These are phyloP conservation scores for Thelonectria discophora DNA, from an alignment of 2,329 filamentous ascomycete species.

Conservation along the genomic window DNA sequence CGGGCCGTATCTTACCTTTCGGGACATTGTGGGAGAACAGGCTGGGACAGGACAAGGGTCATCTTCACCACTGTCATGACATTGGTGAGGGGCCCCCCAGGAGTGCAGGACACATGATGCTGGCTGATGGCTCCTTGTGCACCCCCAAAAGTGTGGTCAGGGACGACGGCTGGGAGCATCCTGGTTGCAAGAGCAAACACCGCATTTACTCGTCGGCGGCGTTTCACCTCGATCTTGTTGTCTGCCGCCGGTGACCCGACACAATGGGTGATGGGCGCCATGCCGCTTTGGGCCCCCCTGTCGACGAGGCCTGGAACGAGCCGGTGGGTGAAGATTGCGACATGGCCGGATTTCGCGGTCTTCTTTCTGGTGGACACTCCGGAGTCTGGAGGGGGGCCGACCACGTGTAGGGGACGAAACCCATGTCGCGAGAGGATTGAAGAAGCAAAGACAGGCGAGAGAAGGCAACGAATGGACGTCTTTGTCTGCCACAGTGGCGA, in stretches of 20 bases:
- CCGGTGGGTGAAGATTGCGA: constrained; percentile 25
- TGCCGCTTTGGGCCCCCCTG: constrained; percentile 39
- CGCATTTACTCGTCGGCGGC: constrained; percentile 23
- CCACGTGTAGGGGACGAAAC: constrained; percentile 37
- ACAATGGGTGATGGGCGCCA: constrained; percentile 44
- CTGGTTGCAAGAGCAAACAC: constrained; percentile 12
- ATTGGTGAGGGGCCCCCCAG: constrained; percentile 8
- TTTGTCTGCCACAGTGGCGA: background rate
- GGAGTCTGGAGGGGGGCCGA: constrained; percentile 18
- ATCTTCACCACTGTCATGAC: constrained; percentile 13
- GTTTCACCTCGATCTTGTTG: constrained; percentile 34
- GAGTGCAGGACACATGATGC: background rate
- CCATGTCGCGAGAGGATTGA: background rate
- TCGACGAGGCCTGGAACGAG: constrained; percentile 20
- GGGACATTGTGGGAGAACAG: constrained; percentile 12
- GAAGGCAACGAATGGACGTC: background rate
- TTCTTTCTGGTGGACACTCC: background rate
- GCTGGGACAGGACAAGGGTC: constrained; percentile 12
- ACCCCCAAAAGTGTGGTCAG: constrained; percentile 1
- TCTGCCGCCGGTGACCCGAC: constrained; percentile 38
- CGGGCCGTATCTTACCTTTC: constrained; percentile 28
- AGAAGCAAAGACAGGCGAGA: constrained; percentile 6
- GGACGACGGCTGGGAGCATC: constrained; percentile 3
- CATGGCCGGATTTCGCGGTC: constrained; percentile 26
- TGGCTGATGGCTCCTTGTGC: constrained; percentile 19